These are phyloP conservation scores for Phaeomoniella chlamydospora DNA, from an alignment of 2,329 filamentous ascomycete genomes.

Conservation along the genomic window DNA sequence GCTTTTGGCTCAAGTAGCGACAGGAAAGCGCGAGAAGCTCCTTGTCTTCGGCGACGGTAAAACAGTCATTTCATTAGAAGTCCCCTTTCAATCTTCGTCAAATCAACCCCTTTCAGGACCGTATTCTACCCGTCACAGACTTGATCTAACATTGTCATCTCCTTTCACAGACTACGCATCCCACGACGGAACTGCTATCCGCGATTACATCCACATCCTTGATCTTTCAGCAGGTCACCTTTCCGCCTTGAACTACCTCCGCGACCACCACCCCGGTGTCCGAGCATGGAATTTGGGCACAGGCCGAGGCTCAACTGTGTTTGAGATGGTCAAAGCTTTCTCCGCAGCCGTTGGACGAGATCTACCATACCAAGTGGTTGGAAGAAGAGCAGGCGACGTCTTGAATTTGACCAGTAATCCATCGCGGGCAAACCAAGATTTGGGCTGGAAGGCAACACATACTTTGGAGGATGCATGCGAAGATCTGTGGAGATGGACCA, in stretches of 20 bases:
- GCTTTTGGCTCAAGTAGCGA: conserved; percentile 86
- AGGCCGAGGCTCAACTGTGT: conserved; percentile 86
- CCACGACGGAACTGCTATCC: conserved; percentile 81
- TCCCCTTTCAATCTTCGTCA: not conserved
- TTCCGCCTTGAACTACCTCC: conserved; percentile 79
- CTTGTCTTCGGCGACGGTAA: conserved; percentile 85
- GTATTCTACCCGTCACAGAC: conserved; percentile 4
- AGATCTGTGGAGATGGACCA: conserved; percentile 92
- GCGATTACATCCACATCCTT: conserved; percentile 95
- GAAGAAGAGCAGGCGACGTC: conserved; percentile 75
- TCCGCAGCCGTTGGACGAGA: conserved; percentile 71
- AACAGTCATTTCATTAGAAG: conserved; percentile 15
- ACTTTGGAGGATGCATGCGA: conserved; percentile 86
- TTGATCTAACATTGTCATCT: not conserved
- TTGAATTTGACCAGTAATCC: conserved; percentile 91
- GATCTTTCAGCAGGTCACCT: conserved; percentile 79
- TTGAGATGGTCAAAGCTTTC: conserved; percentile 95
- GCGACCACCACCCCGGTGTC: conserved; percentile 70
- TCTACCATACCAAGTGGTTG: conserved; percentile 73
- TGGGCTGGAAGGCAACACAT: conserved; percentile 81
- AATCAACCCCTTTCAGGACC: conserved; percentile 3
- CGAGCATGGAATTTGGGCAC: conserved; percentile 95
- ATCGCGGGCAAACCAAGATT: conserved; percentile 69
- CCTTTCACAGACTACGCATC: conserved; percentile 62
- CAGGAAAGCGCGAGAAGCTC: conserved; percentile 86